These are phyloP conservation scores for Dendrobium chrysotoxum DNA, from an alignment of 106 monocot genomes.

Conservation along the genomic window DNA sequence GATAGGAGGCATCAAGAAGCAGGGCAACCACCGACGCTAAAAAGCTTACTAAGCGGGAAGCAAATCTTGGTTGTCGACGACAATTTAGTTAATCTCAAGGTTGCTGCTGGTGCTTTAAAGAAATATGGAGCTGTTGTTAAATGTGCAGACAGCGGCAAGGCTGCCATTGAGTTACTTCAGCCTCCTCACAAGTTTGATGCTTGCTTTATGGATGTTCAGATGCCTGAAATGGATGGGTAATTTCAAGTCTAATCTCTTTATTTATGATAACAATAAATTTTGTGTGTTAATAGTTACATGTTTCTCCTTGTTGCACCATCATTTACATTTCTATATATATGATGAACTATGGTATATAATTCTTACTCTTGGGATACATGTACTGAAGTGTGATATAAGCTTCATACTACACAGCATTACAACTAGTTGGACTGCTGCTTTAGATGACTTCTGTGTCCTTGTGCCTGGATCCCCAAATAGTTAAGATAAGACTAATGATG, in stretches of 20 bases:
- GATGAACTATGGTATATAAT: not conserved
- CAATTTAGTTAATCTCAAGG: slow-evolving; percentile 67
- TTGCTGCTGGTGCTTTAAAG: slow-evolving; percentile 67
- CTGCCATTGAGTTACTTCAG: slow-evolving; percentile 46
- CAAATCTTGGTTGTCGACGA: slow-evolving; percentile 81
- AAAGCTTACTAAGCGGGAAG: slow-evolving; percentile 51
- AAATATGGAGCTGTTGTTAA: slow-evolving; percentile 75
- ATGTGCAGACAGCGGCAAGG: slow-evolving; percentile 73
- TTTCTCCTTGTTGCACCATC: not conserved
- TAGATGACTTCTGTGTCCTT: too few relatives aligned
- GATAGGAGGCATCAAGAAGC: slow-evolving; percentile 21
- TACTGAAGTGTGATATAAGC: too few relatives aligned
- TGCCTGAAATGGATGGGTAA: slow-evolving; percentile 98
- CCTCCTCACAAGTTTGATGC: slow-evolving; percentile 73
- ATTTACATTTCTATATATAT: not conserved
- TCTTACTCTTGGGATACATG: not conserved
- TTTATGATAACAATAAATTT: not conserved
- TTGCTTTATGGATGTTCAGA: slow-evolving; percentile 97
- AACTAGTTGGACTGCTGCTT: too few relatives aligned
- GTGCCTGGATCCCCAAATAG: too few relatives aligned
- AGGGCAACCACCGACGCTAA: slow-evolving; percentile 26
- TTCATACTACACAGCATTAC: too few relatives aligned
- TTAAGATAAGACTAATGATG: too few relatives aligned
- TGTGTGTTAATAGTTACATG: not conserved
- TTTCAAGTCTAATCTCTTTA: not conserved